Evolutionary conservation across 1,284 basidiomycete species (phyloP).

Genomic region (Kwoniella shivajii): DNA sequence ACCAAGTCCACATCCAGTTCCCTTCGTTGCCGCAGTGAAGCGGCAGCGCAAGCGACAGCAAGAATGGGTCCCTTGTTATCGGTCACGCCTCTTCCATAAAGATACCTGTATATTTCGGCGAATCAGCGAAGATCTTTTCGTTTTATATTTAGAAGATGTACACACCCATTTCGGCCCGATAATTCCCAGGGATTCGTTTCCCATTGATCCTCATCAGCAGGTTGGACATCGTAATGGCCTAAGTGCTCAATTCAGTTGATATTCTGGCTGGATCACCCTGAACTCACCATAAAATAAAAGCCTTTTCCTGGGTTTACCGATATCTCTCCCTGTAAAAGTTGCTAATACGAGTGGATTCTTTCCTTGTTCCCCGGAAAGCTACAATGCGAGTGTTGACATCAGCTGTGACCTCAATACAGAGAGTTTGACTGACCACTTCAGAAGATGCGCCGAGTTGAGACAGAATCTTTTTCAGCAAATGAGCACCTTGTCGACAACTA

Average conservation of each 20-base stretch:
- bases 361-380: slow-evolving; percentile 59
- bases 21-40: slow-evolving; percentile 71
- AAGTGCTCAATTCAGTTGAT: neutral
- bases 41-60: slow-evolving; percentile 85
- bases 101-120: slow-evolving; percentile 57
- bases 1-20: slow-evolving; percentile 83
- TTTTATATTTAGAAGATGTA: neutral
- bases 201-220: slow-evolving; percentile 75
- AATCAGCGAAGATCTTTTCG: neutral
- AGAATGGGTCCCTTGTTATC: slow-evolving; percentile 94
- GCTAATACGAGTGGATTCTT: slow-evolving; percentile 82
- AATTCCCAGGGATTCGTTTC: slow-evolving; percentile 81
- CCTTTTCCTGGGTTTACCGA: slow-evolving; percentile 59
- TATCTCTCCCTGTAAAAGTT: slow-evolving; percentile 68
- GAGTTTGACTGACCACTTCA: slow-evolving; percentile 61
- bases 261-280: neutral
- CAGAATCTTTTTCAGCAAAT: slow-evolving; percentile 84
- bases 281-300: slow-evolving; percentile 77
- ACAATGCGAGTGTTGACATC: neutral
- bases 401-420: neutral
- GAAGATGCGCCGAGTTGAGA: slow-evolving; percentile 80
- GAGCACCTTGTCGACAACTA: slow-evolving; percentile 80
- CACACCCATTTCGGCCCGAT: slow-evolving; percentile 74
- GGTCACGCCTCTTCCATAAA: slow-evolving; percentile 89
- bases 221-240: slow-evolving; percentile 91